Base-by-base conservation (phyloP, 306 rosid species). In the Alnus rubra region DNA sequence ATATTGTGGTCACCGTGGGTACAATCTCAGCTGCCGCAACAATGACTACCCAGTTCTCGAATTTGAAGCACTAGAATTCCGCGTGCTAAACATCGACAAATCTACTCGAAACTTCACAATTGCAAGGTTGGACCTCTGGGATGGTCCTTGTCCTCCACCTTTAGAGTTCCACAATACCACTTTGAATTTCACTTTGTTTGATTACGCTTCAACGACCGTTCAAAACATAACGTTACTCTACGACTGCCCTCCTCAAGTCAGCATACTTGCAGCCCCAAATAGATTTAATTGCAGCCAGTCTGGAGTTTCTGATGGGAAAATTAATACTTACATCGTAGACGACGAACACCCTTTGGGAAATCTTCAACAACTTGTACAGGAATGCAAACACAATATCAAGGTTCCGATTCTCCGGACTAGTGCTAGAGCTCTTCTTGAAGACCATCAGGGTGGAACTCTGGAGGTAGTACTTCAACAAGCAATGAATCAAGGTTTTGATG, bases 1-100 rank as follows among this genome's bases (percentile, higher is more conserved):
- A 13, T 75, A 71, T 71, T 89, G 91, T 37, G 93, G 91, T 1
- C 85, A 71, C 28, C 84, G 76, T 31, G 74, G 11, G 1, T 83
- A 85, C 78, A 37, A 54, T 73, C 81, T 89, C 1, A 81, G 77
- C 53, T 89, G 93, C 78, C 28, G 42, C 0, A 2, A 68, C 18
- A 62, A 8, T 18, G 0, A 39, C 35, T 76, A 83, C 78, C 35
- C 23, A 51, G 80, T 74, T 2, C 76, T 79, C 8, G 68, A 67
- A 30, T 69, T 88, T 8, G 35, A 48, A 49, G 72, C 81, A 0
- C 68, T 79, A 19, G 16, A 71, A 8, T 88, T 85, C 65, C 78
- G 1, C 1, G 73, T 89, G 15, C 62, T 83, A 23, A 48, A 70
- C 10, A 58, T 87, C 35, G 10, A 35, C 55, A 60, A 4, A 28